These are phyloP conservation scores for Onygenales sp. DNA, from an alignment of 2,329 filamentous ascomycete species.

Conservation along the genomic window DNA sequence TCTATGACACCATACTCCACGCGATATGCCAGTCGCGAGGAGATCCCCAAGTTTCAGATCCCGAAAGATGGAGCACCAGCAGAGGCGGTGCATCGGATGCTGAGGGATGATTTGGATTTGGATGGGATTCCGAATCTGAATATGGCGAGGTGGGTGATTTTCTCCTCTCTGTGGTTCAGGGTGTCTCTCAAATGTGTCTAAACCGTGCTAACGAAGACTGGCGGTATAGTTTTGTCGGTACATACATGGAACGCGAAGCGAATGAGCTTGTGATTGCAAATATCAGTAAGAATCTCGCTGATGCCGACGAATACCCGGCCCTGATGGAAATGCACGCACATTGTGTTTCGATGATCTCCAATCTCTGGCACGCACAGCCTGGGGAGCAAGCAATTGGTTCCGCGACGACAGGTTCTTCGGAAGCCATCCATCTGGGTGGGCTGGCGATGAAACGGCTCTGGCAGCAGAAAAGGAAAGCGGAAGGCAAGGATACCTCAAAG, in stretches of 20 bases:
- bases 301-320: constrained; percentile 57
- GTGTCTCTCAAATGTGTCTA: background rate
- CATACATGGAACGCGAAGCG: constrained; percentile 61
- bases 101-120: constrained; percentile 54
- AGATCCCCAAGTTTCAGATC: constrained; percentile 25
- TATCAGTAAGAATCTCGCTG: constrained; percentile 61
- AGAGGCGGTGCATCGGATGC: constrained; percentile 56
- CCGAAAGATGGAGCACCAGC: constrained; percentile 29
- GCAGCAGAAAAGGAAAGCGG: constrained; percentile 53
- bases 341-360: constrained; percentile 58
- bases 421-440: constrained; percentile 61
- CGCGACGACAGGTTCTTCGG: constrained; percentile 61
- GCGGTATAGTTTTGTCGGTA: constrained; percentile 52
- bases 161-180: too few species aligned
- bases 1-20: constrained; percentile 24
- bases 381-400: constrained; percentile 57
- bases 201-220: constrained; percentile 3
- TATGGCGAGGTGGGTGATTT: constrained; percentile 41
- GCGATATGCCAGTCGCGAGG: constrained; percentile 22
- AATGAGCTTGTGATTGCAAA: constrained; percentile 58
- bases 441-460: constrained; percentile 67
- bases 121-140: constrained; percentile 61
- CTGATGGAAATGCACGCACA: constrained; percentile 54
- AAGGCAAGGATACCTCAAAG: constrained; percentile 52
- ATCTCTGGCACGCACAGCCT: constrained; percentile 55